Percentiles rank a stretch among this genome's conserved stretches.
Evolutionary conservation across 2,329 filamentous ascomycete species (phyloP).

Genomic region (Colletotrichum abscissum): DNA sequence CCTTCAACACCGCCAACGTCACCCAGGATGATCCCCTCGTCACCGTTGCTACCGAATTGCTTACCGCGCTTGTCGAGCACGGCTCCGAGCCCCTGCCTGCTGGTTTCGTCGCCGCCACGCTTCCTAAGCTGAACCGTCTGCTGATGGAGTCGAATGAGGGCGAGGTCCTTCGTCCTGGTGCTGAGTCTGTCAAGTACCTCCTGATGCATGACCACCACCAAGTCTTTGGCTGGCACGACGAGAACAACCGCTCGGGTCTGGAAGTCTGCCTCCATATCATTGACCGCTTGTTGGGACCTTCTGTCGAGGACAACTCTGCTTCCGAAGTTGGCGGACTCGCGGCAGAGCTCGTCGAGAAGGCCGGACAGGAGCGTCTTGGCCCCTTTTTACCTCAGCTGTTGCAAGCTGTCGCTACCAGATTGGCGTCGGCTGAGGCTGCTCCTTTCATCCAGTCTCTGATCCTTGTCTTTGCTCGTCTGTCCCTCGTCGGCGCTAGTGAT

Average conservation of each 20-base stretch:
- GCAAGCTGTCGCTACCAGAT: slow-evolving; percentile 85
- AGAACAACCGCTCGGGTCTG: slow-evolving; percentile 82
- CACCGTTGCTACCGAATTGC: slow-evolving; percentile 81
- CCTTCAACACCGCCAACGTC: slow-evolving; percentile 87
- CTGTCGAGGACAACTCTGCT: slow-evolving; percentile 91
- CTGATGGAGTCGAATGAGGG: slow-evolving; percentile 88
- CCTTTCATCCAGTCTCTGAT: slow-evolving; percentile 96
- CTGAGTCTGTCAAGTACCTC: slow-evolving; percentile 88
- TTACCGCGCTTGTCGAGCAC: slow-evolving; percentile 84
- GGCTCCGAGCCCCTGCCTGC: slow-evolving; percentile 86
- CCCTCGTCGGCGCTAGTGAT: slow-evolving; percentile 85
- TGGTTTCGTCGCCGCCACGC: slow-evolving; percentile 84
- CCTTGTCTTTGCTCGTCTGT: slow-evolving; percentile 91
- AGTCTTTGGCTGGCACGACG: slow-evolving; percentile 87
- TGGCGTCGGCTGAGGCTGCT: slow-evolving; percentile 85
- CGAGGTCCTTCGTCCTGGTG: slow-evolving; percentile 87
- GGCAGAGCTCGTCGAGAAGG: slow-evolving; percentile 94
- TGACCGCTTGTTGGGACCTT: slow-evolving; percentile 85
- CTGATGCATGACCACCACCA: slow-evolving; percentile 91
- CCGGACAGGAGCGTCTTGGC: slow-evolving; percentile 89
- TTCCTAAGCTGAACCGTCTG: slow-evolving; percentile 88
- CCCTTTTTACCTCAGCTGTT: slow-evolving; percentile 91
- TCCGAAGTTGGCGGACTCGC: slow-evolving; percentile 96
- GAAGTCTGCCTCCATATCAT: slow-evolving; percentile 93
- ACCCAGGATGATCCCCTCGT: slow-evolving; percentile 88